Evolutionary conservation across 495 filamentous ascomycete genomes (phyloP).

Genomic region (Acidiella bohemica): DNA sequence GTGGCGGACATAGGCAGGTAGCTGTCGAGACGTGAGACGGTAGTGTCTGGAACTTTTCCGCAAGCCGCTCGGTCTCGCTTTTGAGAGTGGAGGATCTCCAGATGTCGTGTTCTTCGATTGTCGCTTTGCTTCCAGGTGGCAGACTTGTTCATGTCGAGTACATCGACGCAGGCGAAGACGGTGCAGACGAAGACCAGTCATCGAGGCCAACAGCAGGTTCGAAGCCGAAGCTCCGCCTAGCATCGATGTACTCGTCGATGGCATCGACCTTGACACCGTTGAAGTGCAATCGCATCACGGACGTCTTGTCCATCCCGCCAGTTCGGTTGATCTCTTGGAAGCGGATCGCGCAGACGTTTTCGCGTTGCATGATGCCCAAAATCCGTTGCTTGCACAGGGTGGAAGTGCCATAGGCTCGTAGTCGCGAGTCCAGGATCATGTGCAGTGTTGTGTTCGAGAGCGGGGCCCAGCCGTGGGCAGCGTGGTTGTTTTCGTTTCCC

Average conservation of each 20-base stretch:
- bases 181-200: not conserved
- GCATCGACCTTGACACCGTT: conserved; percentile 6
- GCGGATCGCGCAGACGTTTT: conserved; percentile 10
- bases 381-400: conserved; percentile 8
- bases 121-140: too few species aligned
- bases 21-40: too few species aligned
- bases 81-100: too few species aligned
- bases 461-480: conserved; percentile 7
- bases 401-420: conserved; percentile 1
- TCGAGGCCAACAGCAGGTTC: conserved; percentile 4
- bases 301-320: conserved; percentile 8
- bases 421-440: conserved; percentile 4
- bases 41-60: too few species aligned
- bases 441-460: conserved; percentile 7
- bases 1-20: too few species aligned
- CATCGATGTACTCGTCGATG: conserved; percentile 12
- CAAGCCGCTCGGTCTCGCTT: too few species aligned
- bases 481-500: not conserved
- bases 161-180: conserved; percentile 1
- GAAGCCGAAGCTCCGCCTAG: conserved; percentile 5
- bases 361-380: conserved; percentile 9
- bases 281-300: conserved; percentile 4
- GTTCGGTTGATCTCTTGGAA: conserved; percentile 8
- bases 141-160: conserved; percentile 2
- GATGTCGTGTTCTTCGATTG: too few species aligned